Percentiles rank a stretch among this genome's conserved stretches.
These are phyloP conservation scores for Fusarium mexicanum DNA, from an alignment of 2,329 filamentous ascomycete species.

Conservation along the genomic window DNA sequence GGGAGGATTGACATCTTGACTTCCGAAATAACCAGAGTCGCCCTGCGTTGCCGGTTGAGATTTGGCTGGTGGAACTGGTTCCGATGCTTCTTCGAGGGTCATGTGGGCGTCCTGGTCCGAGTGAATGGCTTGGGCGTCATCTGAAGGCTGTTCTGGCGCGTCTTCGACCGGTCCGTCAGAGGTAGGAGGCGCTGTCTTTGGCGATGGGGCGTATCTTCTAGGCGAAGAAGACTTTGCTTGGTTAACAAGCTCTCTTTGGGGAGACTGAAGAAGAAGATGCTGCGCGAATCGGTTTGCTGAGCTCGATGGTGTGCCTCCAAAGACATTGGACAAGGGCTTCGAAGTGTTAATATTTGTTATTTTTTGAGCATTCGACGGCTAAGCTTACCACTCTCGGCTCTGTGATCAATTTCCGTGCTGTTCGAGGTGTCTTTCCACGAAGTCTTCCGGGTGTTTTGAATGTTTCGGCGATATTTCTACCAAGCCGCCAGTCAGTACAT, in stretches of 20 bases:
- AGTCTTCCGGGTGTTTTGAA: slow-evolving; percentile 93
- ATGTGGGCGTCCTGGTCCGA: slow-evolving; percentile 24
- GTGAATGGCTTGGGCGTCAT: slow-evolving; percentile 4
- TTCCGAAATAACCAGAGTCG: slow-evolving; percentile 79
- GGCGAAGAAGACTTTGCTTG: slow-evolving; percentile 48
- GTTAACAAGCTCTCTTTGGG: slow-evolving; percentile 56
- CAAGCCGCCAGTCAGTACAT: slow-evolving; percentile 19
- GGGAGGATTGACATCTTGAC: slow-evolving; percentile 56
- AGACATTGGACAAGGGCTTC: slow-evolving; percentile 69
- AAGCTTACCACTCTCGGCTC: slow-evolving; percentile 72
- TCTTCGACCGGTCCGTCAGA: slow-evolving; percentile 6
- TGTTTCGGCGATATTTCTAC: slow-evolving; percentile 89
- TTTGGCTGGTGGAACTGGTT: not conserved
- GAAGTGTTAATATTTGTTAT: slow-evolving; percentile 39
- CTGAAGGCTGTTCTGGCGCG: slow-evolving; percentile 2
- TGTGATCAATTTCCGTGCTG: slow-evolving; percentile 68
- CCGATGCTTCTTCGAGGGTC: not conserved
- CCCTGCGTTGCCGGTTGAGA: slow-evolving; percentile 39
- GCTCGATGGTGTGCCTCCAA: slow-evolving; percentile 65
- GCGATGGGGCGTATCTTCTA: slow-evolving; percentile 46
- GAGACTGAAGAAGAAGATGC: slow-evolving; percentile 60
- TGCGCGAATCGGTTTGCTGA: slow-evolving; percentile 64
- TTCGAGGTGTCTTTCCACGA: slow-evolving; percentile 82
- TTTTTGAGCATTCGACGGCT: not conserved
- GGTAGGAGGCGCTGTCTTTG: slow-evolving; percentile 39